Base-by-base conservation (phyloP, 169 alveolate species). In the Eimeria acervulina region DNA sequence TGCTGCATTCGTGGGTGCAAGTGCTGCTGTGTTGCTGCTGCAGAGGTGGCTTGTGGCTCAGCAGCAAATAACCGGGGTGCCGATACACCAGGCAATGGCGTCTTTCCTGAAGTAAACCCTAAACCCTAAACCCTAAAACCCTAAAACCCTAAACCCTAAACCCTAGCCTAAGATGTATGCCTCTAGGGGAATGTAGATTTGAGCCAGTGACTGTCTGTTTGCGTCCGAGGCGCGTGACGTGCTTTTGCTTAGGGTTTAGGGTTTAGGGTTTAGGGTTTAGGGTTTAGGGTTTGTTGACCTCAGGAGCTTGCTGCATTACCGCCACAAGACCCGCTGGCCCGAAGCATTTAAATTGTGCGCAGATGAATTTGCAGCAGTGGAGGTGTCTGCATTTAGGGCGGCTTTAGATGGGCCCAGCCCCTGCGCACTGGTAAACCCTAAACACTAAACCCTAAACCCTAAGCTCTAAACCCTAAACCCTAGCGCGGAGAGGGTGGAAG, bases 241-340 rank as follows among this genome's bases (percentile, higher is more conserved):
- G n/a, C 21, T 8, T 6, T 63, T 17, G 72, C 17, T 61, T 61
- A 61, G 72, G 72, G 72, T 61, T 4, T 61, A 61, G 72, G 72
- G 72, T 61, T 66, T 66, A 66, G 78, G 78, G 78, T 66, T 66
- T 66, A 66, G 78, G 78, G 78, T 66, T 66, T 66, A 66, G 78
- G 78, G 78, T 66, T 66, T 66, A 26, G 78, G 78, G 36, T 66
- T 66, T 66, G 36, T 4, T 28, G 26, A 1, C 7, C 2, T 19
- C 59, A 74, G 85, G 85, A 38, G 52, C 36, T 36, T 74, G 85
- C 85, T 74, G 52, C 85, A 74, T 17, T 74, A 74, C n/a, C 85
- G 85, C 5, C 85, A 74, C 55, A 74, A 74, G n/a, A 2, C 55
- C 26, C 52, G 59, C 26, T 74, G 85, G 85, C 85, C 85, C 17